Conservation (phyloP, 2,329 filamentous ascomycete species). For the Aspergillus sp. region DNA sequence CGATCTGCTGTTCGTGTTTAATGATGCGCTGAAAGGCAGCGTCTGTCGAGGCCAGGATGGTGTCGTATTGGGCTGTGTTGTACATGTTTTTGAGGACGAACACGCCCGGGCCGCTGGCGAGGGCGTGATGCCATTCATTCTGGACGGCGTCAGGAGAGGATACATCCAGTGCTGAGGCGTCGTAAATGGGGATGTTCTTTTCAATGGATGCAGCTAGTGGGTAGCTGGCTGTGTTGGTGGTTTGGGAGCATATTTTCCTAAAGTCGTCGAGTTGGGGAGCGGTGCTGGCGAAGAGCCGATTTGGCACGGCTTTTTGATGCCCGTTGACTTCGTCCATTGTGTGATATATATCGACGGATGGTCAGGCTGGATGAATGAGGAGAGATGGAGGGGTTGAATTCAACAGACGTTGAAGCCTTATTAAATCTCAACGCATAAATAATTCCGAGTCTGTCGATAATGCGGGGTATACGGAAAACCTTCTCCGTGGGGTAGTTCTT, state of each 20-base stretch:
- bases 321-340: too few species aligned
- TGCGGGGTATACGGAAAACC: too few species aligned
- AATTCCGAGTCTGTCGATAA: too few species aligned
- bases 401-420: too few species aligned
- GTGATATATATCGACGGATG: too few species aligned
- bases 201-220: conserved; percentile 44
- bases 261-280: conserved; percentile 36
- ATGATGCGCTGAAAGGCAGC: conserved; percentile 48
- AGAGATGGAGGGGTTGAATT: too few species aligned
- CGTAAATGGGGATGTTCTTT: conserved; percentile 55
- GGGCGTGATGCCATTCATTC: conserved; percentile 57
- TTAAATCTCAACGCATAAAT: too few species aligned
- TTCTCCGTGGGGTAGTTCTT: too few species aligned
- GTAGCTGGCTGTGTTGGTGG: conserved; percentile 35
- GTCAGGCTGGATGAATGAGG: too few species aligned
- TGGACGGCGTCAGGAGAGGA: conserved; percentile 42
- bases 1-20: conserved; percentile 33
- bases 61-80: conserved; percentile 24
- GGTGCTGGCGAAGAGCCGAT: conserved; percentile 16
- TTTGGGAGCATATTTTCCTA: conserved; percentile 41
- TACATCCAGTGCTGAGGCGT: conserved; percentile 35
- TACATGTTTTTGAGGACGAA: conserved; percentile 55
- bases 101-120: conserved; percentile 55
- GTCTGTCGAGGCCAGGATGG: conserved; percentile 45
- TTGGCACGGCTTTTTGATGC: background rate